Conservation (phyloP, 805 yeast genomes). For the Saturnispora ahearnii region DNA sequence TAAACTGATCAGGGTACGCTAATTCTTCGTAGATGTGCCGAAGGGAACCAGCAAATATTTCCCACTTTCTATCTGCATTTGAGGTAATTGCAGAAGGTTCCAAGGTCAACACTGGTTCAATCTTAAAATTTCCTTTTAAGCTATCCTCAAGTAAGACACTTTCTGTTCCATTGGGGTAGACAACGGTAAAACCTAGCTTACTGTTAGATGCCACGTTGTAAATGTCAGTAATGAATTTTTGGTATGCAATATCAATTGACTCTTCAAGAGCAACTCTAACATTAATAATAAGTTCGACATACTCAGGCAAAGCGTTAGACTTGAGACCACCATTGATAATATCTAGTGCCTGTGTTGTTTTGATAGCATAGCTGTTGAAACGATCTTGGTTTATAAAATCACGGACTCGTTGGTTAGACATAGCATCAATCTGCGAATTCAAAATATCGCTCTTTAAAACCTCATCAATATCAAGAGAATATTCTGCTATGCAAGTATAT, state of each 20-base stretch:
- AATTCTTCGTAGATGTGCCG: constrained; percentile 41
- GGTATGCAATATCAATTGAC: constrained; percentile 26
- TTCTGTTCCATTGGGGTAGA: constrained; percentile 15
- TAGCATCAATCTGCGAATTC: constrained; percentile 28
- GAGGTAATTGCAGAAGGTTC: constrained; percentile 52
- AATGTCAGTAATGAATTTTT: constrained; percentile 28
- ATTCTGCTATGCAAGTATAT: constrained; percentile 39
- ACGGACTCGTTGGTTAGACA: constrained; percentile 32
- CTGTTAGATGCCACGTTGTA: constrained; percentile 29
- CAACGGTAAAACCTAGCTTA: constrained; percentile 24
- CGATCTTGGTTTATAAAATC: constrained; percentile 26
- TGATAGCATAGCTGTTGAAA: constrained; percentile 30
- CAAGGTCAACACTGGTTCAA: constrained; percentile 18
- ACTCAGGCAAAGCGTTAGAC: constrained; percentile 42
- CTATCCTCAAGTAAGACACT: constrained; percentile 24
- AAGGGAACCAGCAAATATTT: constrained; percentile 34
- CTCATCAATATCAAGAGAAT: constrained; percentile 29
- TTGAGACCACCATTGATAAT: constrained; percentile 41
- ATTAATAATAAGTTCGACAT: constrained; percentile 35
- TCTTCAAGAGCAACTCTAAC: constrained; percentile 40
- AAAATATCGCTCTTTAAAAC: constrained; percentile 31
- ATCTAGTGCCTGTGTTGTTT: constrained; percentile 42
- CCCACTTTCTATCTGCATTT: constrained; percentile 40
- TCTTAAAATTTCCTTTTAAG: constrained; percentile 14
- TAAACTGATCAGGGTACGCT: constrained; percentile 28